Evolutionary conservation across 768 basidiomycete species (phyloP), one percentile per base, ranked within the genome.

Genomic region (Tulasnella sp.): DNA sequence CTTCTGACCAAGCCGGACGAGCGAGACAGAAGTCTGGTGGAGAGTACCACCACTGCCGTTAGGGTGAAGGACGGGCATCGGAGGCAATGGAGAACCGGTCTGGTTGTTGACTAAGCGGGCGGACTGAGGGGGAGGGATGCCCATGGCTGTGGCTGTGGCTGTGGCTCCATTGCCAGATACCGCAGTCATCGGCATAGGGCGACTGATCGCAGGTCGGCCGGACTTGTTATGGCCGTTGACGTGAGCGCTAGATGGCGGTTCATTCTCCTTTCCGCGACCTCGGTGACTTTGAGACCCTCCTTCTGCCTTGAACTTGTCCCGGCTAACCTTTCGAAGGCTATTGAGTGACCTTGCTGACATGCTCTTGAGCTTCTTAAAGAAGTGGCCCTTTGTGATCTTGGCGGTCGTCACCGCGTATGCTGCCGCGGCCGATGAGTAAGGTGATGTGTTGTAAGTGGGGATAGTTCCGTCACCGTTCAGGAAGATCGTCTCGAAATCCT

Each of bases 321-420:
- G 4, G 21, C 8, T 29, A 15, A 19, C 26, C 17, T 10, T 52
- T 17, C 30, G 38, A 30, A 52, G 15, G 44, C 24, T 43, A 7
- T 23, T 29, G 23, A 56, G 32, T 11, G 54, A 56, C 23, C 41
- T 32, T 13, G 32, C 38, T 13, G 54, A 56, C 19, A 56, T 26
- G 17, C 19, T 42, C 54, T 56, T 56, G 41, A 56, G 54, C 44
- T 56, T 56, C 32, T 19, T 43, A 41, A 56, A 42, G 38, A 56
- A 56, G 44, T 7, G 19, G 5, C 3, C 34, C 27, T 44, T 56
- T 23, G 32, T 34, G 32, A 42, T 42, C 42, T 56, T 56, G 38
- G 41, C 41, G 9, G 11, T 24, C 23, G 54, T 38, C 34, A 38
- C 15, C 34, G 34, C 34, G 15, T 38, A 15, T 7, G 34, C 34